Evolutionary conservation across 1,139 yeast species (phyloP).

Genomic region (Suhomyces kunorum): DNA sequence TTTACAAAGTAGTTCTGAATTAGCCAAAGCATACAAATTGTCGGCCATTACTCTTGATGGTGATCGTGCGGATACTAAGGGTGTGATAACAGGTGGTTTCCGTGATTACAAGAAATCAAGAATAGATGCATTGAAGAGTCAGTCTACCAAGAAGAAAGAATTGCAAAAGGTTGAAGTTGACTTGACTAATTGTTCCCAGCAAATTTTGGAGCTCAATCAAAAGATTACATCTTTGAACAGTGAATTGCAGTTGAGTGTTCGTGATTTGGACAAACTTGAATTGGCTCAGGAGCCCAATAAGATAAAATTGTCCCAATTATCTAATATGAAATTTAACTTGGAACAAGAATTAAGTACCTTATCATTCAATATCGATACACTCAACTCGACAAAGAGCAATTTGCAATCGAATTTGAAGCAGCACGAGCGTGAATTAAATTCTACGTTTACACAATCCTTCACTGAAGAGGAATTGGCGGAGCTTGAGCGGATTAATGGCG

Average conservation of each 20-base stretch:
- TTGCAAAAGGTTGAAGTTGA: conserved; percentile 38
- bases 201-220: conserved; percentile 30
- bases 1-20: conserved; percentile 65
- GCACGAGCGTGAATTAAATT: conserved; percentile 50
- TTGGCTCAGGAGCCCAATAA: conserved; percentile 48
- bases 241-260: conserved; percentile 46
- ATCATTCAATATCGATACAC: conserved; percentile 22
- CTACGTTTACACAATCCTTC: conserved; percentile 58
- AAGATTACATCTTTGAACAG: conserved; percentile 38
- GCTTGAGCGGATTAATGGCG: conserved; percentile 39
- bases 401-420: conserved; percentile 37
- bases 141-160: conserved; percentile 54
- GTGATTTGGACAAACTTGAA: conserved; percentile 35
- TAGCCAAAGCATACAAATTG: conserved; percentile 62
- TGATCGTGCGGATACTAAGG: conserved; percentile 80
- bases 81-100: conserved; percentile 89
- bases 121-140: conserved; percentile 64
- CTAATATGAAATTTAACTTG: conserved; percentile 40
- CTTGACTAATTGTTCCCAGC: conserved; percentile 22
- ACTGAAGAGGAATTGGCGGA: conserved; percentile 38
- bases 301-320: conserved; percentile 41
- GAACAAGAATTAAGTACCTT: conserved; percentile 45
- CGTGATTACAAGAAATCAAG: conserved; percentile 69
- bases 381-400: conserved; percentile 28
- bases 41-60: conserved; percentile 90